These are phyloP conservation scores for Pseudovirgaria hyperparasitica DNA, from an alignment of 2,329 filamentous ascomycete species.

Conservation along the genomic window DNA sequence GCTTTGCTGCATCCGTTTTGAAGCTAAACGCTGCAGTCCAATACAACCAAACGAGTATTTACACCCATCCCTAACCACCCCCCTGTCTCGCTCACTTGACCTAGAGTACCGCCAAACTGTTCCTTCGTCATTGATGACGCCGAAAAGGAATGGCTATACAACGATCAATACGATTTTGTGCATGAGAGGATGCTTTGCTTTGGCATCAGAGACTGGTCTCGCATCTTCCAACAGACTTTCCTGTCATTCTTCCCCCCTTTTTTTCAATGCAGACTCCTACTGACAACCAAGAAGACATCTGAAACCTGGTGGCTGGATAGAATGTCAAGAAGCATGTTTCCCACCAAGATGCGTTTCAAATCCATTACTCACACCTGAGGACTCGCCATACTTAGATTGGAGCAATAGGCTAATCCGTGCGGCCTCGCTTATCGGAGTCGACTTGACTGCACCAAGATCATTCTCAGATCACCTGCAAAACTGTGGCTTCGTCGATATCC, in stretches of 20 bases:
- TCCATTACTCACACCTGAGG: conserved; percentile 9
- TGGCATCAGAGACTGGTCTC: conserved; percentile 40
- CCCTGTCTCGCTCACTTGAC: neutral
- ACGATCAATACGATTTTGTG: conserved; percentile 44
- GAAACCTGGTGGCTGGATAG: conserved; percentile 38
- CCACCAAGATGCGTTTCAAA: conserved; percentile 14
- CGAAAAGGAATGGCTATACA: conserved; percentile 42
- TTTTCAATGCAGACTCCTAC: neutral
- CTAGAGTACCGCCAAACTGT: conserved; percentile 18
- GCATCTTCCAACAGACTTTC: conserved; percentile 31
- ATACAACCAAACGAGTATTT: conserved; percentile 15
- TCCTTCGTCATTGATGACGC: conserved; percentile 23
- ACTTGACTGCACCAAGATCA: conserved; percentile 25
- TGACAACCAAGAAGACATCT: conserved; percentile 17
- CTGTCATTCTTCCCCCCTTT: conserved; percentile 1
- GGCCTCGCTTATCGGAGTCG: conserved; percentile 20
- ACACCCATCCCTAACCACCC: neutral
- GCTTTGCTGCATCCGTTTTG: neutral
- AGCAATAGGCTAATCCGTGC: conserved; percentile 14
- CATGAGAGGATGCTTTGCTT: conserved; percentile 39
- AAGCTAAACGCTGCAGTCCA: conserved; percentile 8
- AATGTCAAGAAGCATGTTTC: conserved; percentile 32
- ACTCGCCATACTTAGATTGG: conserved; percentile 16
- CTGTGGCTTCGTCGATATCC: conserved; percentile 15
- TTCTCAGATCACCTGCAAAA: conserved; percentile 17